Conservation (phyloP, 2,329 filamentous ascomycete genomes). For the Coniochaeta prunicola region DNA sequence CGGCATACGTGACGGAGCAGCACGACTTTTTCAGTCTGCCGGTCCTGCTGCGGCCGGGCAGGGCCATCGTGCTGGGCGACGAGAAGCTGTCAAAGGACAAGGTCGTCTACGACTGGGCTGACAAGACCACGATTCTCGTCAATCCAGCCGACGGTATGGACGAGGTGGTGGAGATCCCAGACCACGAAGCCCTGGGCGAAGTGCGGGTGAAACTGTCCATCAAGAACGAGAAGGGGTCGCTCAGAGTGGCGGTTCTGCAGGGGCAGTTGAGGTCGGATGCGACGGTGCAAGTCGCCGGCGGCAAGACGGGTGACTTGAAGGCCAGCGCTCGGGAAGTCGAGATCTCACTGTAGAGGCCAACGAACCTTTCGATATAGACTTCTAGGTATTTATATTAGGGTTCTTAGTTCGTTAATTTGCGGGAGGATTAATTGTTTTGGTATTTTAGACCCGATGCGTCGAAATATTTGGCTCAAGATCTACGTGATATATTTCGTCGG, state of each 20-base stretch:
- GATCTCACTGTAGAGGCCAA: not conserved
- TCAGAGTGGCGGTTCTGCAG: not conserved
- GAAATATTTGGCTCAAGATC: too few species aligned
- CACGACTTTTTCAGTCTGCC: conserved; percentile 1
- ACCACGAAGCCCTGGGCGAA: not conserved
- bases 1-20: conserved; percentile 1
- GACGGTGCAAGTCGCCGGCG: not conserved
- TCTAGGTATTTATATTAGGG: too few species aligned
- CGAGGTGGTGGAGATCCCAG: conserved; percentile 2
- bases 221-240: not conserved
- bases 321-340: not conserved
- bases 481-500: too few species aligned
- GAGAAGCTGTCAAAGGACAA: conserved; percentile 1
- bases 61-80: conserved; percentile 1
- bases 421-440: too few species aligned
- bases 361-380: too few species aligned
- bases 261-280: not conserved
- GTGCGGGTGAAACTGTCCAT: conserved; percentile 1
- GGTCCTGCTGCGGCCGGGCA: conserved; percentile 1
- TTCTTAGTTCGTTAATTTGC: too few species aligned
- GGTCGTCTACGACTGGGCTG: conserved; percentile 3
- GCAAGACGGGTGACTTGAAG: not conserved
- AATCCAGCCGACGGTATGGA: not conserved
- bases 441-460: too few species aligned
- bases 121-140: conserved; percentile 2